Base-by-base conservation (phyloP, 2,329 filamentous ascomycete species). In the Arthrobotrys iridis region DNA sequence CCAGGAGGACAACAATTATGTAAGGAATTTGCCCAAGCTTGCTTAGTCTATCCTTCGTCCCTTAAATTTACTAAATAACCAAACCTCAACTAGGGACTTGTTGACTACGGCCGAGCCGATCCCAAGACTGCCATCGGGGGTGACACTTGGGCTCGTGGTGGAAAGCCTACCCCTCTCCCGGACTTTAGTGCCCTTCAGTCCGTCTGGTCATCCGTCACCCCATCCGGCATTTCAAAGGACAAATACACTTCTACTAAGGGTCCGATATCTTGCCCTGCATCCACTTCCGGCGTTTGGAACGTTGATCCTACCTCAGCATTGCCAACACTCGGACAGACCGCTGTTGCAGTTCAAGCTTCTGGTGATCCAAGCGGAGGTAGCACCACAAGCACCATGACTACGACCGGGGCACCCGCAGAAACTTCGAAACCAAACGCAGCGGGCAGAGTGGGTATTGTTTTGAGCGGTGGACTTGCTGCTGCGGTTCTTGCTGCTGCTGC, bases 1-100 rank as follows among this genome's bases (percentile, higher is more conserved):
- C 77, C 84, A 94, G 81, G 93, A 96, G 82, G 84, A 87, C 58
- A 96, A 96, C 82, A 83, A 92, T 79, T 96, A 96, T 82, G 93
- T 68, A 33, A 26, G 71, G 58, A 43, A 6, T 26, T 18, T 7
- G 1, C 15, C 24, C 22, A 18, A 30, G 26, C 46, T 24, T 2
- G 33, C 33, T 4, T 6, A 50, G n/a, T 50, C 6, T 48, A 22
- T 48, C 30, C 22, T 26, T n/a, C n/a, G 8, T 41, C 3, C 4
- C 10, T 33, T 10, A 33, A 5, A 33, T 10, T 5, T 4, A 33
- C 4, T 5, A 33, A 10, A 33, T 50, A 20, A 55, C 26, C 43
- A 40, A 13, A 28, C 15, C 26, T 26, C 43, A 6, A 20, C 10
- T 22, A 75, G 71, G 71, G 93, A 40, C 85, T 96, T 35, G 87